Base-by-base conservation (phyloP, 768 basidiomycete species). In the Pleurotus sapidus region DNA sequence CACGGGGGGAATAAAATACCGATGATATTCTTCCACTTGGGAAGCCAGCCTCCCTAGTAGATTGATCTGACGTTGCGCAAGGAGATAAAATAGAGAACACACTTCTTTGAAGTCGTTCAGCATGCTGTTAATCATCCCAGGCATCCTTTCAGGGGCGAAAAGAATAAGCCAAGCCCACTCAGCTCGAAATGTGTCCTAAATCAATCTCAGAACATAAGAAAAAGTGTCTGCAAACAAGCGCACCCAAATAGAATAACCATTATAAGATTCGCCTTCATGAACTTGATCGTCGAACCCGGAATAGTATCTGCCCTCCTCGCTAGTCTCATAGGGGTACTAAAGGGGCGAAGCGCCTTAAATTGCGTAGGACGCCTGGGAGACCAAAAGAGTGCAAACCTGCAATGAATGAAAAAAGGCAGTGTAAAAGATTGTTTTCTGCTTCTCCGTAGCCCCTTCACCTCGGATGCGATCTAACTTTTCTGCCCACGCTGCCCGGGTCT, bases 1-100 rank as follows among this genome's bases (percentile, higher is more conserved):
- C 27, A 30, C 6, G 8, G 6, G 8, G 27, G 5, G 27, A 7
- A 30, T 30, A 30, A 30, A 1, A 30, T 47, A 82, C 84, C 84
- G 24, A 88, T 82, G 12, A 93, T 80, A 59, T 93, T 93, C 72
- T 92, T 93, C 91, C 91, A 93, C 90, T 93, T 92, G 0, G 91
- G 91, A 38, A 93, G 71, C 89, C 91, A 91, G 3, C 91, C 91
- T 14, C 88, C 82, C 84, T n/a, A n/a, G n/a, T n/a, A n/a, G n/a
- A n/a, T n/a, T n/a, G n/a, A n/a, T n/a, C n/a, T n/a, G n/a, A n/a
- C n/a, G n/a, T n/a, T n/a, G n/a, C n/a, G n/a, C n/a, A n/a, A 12
- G 15, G 37, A 17, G 5, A 37, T 46, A 39, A 4, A 2, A 37
- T 15, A 53, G 2, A 5, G 1, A 3, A 58, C 67, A 4, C 56